Conservation (phyloP, 202 grass and related monocot species). For the Cymbopogon flexuosus region DNA sequence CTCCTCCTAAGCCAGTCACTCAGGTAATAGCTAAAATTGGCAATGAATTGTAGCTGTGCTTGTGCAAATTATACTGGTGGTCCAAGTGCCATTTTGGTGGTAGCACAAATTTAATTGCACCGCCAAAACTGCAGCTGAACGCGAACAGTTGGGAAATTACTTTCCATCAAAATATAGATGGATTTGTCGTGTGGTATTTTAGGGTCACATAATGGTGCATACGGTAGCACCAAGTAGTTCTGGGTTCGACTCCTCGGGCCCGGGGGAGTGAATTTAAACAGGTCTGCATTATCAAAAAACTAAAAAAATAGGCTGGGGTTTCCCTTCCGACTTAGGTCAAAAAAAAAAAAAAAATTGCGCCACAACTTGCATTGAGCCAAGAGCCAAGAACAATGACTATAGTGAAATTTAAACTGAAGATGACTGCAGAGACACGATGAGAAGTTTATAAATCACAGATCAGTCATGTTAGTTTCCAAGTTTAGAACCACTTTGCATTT, state of each 20-base stretch:
- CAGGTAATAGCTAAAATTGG: background rate
- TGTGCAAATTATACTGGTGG: background rate
- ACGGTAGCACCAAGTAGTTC: background rate
- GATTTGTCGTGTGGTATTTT: background rate
- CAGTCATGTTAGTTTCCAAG: background rate
- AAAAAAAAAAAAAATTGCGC: no score
- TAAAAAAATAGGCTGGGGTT: no score
- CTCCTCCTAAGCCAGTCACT: background rate
- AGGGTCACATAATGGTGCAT: background rate
- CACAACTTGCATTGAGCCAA: background rate
- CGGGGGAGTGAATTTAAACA: no score
- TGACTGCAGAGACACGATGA: background rate
- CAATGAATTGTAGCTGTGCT: background rate
- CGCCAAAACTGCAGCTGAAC: background rate
- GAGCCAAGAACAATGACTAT: background rate
- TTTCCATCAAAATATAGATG: background rate
- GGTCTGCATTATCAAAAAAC: no score
- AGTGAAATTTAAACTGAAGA: conserved; percentile 2
- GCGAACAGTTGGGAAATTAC: background rate
- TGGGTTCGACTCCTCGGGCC: no score
- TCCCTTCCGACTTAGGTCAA: no score
- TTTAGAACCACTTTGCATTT: background rate
- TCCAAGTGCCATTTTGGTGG: background rate
- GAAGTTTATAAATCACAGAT: background rate
- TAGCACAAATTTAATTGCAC: background rate